Percentiles rank a stretch among this genome's conserved stretches.
Conservation (phyloP, 345 rosid species). For the Crucihimalaya himalaica region DNA sequence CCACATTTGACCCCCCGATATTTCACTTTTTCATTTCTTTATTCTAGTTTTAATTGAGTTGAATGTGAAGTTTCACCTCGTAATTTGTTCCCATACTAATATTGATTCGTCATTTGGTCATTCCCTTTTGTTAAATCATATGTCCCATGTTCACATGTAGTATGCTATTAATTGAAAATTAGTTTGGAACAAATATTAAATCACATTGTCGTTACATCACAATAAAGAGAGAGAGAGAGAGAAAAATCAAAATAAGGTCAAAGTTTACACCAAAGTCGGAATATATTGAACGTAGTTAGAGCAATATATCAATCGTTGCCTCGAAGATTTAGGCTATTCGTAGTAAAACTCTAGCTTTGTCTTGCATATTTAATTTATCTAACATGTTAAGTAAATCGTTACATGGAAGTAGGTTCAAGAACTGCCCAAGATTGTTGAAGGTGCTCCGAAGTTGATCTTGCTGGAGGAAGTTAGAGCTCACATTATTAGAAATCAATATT, state of each 20-base stretch:
- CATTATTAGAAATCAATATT: neutral
- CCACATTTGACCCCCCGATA: slow-evolving; percentile 48
- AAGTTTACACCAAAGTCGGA: neutral
- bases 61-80: slow-evolving; percentile 38
- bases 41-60: slow-evolving; percentile 21
- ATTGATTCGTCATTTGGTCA: neutral
- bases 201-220: neutral
- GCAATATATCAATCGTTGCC: neutral
- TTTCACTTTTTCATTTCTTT: slow-evolving; percentile 22
- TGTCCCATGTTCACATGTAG: slow-evolving; percentile 1
- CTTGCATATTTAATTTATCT: neutral
- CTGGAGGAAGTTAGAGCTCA: neutral
- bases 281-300: neutral
- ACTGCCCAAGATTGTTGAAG: neutral
- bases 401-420: neutral
- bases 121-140: neutral
- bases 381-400: neutral
- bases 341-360: neutral
- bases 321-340: neutral
- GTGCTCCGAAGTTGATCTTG: neutral
- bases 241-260: neutral
- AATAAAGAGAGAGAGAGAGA: neutral
- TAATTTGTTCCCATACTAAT: slow-evolving; percentile 31
- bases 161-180: neutral
- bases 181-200: neutral